phyloP scores from a whole-genome alignment of 192 early-diverging fungal genomes.

The Mortierella alpina region DNA sequence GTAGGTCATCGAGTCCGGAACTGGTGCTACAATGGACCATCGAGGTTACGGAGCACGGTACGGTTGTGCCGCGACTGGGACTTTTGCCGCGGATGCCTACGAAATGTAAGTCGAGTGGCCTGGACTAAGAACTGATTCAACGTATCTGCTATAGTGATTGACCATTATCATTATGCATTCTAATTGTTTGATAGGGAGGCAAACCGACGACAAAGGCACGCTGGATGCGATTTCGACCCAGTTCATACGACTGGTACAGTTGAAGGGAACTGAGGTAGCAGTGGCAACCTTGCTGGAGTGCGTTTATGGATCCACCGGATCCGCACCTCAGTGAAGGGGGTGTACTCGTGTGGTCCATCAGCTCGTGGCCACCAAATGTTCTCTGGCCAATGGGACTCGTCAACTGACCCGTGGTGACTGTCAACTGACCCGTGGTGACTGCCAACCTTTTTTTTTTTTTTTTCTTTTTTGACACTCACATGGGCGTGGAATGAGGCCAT shows the following conservation, averaged over 20 bases:
- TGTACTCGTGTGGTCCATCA: background rate
- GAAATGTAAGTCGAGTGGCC: slow-evolving; percentile 27
- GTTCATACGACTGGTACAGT: slow-evolving; percentile 35
- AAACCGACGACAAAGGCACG: slow-evolving; percentile 29
- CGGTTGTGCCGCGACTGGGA: slow-evolving; percentile 22
- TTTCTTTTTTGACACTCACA: background rate
- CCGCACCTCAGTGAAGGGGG: background rate
- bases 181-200: slow-evolving; percentile 30
- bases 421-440: background rate
- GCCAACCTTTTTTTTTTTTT: background rate
- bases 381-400: background rate
- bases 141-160: background rate
- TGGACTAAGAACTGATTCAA: background rate
- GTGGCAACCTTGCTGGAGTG: slow-evolving; percentile 31
- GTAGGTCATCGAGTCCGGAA: slow-evolving; percentile 29
- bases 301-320: slow-evolving; percentile 22
- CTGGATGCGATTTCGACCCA: slow-evolving; percentile 43
- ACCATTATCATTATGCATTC: background rate
- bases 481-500: background rate
- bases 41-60: slow-evolving; percentile 19
- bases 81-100: slow-evolving; percentile 38
- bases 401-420: background rate
- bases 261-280: slow-evolving; percentile 39
- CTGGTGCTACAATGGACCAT: slow-evolving; percentile 40
- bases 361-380: background rate